Evolutionary conservation across 140 eudicot species (phyloP), one percentile per base, ranked within the genome.

Genomic region (Stevia rebaudiana): DNA sequence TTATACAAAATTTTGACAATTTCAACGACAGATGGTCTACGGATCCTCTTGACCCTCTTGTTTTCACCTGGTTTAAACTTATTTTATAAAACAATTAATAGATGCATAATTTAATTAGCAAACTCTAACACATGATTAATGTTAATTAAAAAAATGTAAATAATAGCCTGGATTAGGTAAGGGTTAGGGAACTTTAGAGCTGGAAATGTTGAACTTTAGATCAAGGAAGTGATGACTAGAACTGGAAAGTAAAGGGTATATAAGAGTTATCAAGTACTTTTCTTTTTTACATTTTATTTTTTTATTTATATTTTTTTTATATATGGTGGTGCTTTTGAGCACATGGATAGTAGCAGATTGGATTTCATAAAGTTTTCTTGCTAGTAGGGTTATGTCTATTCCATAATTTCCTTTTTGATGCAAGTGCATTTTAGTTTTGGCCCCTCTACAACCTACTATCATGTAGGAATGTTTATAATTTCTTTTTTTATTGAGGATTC

Each of bases 281-380:
- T 53, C 78, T 55, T 53, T 74, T 73, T 37, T 58, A 35, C 35
- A 51, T 24, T 17, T 74, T 11, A 40, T 61, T 47, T 33, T 37
- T 2, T 36, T 10, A 30, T 35, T 78, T 61, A 30, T 42, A 64
- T 51, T 40, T n/a, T n/a, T 64, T 23, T 46, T 39, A 51, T 46
- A 53, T 30, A 42, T 55, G 79, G 47, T 37, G 55, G 8, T 60
- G 51, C 73, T 76, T 80, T 86, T 76, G 65, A 68, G 83, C 94
- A 86, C 94, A 82, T 86, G 94, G 75, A 68, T 77, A 57, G 69
- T 70, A 76, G 65, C 60, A 42, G 74, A 75, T 72, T 84, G 87
- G 83, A 42, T 50, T 62, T 78, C 77, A 63, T 60, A 84, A 85
- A 82, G 81, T 71, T 79, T 74, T 79, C 94, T 85, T 85, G 82